Conservation (phyloP, 2,329 filamentous ascomycete genomes). For the Sporothrix curviconia region DNA sequence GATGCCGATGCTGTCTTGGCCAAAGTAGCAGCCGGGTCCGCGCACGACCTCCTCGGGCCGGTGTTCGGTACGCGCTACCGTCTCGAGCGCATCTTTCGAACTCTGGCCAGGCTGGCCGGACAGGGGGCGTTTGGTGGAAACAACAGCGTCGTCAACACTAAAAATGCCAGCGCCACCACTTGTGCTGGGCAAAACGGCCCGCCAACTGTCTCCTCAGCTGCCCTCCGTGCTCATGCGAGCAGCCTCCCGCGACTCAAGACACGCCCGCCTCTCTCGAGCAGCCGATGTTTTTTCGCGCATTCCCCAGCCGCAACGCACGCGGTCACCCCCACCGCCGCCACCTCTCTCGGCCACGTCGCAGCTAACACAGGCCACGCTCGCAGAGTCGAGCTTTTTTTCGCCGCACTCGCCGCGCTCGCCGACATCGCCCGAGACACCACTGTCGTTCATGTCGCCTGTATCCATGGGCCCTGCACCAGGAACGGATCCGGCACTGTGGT, state of each 20-base stretch:
- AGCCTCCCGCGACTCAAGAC: neutral
- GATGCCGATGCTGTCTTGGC: slow-evolving; percentile 22
- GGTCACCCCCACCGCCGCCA: neutral
- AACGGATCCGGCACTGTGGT: neutral
- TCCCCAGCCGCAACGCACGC: neutral
- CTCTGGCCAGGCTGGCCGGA: slow-evolving; percentile 15
- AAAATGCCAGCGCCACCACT: neutral
- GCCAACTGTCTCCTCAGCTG: neutral
- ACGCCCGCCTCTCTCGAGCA: neutral
- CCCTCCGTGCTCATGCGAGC: neutral
- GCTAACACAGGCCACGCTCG: neutral
- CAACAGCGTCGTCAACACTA: neutral
- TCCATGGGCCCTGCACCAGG: neutral
- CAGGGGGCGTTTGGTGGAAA: neutral
- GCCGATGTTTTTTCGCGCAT: neutral
- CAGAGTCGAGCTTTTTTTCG: slow-evolving; percentile 1
- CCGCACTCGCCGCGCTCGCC: neutral
- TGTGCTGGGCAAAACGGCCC: too few relatives aligned
- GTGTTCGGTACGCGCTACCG: slow-evolving; percentile 27
- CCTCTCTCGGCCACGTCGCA: neutral
- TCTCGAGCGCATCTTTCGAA: slow-evolving; percentile 27
- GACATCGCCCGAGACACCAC: neutral
- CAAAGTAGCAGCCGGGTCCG: slow-evolving; percentile 15
- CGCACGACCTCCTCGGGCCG: slow-evolving; percentile 23
- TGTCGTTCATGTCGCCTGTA: neutral